Conservation (phyloP, 1,284 basidiomycete genomes). For the Ganoderma multipileum region DNA sequence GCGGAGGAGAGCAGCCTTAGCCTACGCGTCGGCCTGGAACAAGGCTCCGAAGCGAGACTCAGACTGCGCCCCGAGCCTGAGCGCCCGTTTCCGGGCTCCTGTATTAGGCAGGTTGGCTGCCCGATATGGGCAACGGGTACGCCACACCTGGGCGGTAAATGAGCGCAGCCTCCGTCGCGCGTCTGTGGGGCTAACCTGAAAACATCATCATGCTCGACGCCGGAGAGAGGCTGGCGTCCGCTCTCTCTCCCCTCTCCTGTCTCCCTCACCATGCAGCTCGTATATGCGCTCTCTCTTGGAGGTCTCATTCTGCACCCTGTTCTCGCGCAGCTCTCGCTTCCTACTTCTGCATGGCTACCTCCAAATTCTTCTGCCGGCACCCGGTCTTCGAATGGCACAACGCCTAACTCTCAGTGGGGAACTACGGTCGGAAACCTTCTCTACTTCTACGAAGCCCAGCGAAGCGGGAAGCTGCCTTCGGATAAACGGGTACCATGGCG, state of each 20-base stretch:
- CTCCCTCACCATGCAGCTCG: slow-evolving; percentile 3
- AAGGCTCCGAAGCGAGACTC: too few species aligned
- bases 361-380: slow-evolving; percentile 68
- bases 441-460: slow-evolving; percentile 92
- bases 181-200: neutral
- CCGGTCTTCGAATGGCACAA: slow-evolving; percentile 50
- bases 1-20: neutral
- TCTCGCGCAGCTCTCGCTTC: slow-evolving; percentile 64
- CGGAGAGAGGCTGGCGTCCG: neutral
- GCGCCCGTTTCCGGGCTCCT: neutral
- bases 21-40: too few species aligned
- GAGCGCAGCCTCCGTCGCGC: neutral
- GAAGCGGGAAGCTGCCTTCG: slow-evolving; percentile 76
- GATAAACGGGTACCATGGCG: slow-evolving; percentile 86
- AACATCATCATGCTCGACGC: neutral
- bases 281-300: neutral
- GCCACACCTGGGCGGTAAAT: slow-evolving; percentile 8
- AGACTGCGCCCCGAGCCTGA: too few species aligned
- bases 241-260: neutral
- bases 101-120: slow-evolving; percentile 17
- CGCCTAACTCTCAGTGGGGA: slow-evolving; percentile 81
- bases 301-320: slow-evolving; percentile 7
- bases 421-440: slow-evolving; percentile 81
- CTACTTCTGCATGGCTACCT: slow-evolving; percentile 65
- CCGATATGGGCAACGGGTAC: slow-evolving; percentile 14